A percentile compares a stretch with the other conserved stretches of the same genome.
These are phyloP conservation scores for Pyrus bretschneideri DNA, from an alignment of 306 rosid species.

Conservation along the genomic window DNA sequence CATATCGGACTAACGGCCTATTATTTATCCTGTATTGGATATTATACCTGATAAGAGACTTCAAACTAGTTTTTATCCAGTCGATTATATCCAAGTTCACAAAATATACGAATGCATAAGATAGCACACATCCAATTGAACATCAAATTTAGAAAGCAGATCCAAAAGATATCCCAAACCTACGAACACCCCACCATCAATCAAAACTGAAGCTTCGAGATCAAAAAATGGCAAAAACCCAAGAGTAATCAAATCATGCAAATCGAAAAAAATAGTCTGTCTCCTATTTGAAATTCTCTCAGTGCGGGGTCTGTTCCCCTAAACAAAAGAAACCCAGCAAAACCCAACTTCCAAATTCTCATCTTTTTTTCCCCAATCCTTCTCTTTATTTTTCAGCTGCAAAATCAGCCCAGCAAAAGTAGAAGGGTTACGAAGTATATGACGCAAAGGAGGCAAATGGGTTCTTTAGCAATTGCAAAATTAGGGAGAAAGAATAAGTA, in stretches of 20 bases:
- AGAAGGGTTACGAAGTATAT: background rate
- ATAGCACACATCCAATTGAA: background rate
- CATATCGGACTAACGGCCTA: too few relatives aligned
- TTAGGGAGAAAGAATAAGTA: too few relatives aligned
- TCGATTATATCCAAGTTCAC: too few relatives aligned
- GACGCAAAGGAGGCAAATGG: background rate
- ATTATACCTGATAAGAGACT: too few relatives aligned
- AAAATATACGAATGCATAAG: too few relatives aligned
- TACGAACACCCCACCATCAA: conserved; percentile 1
- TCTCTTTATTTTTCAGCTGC: background rate
- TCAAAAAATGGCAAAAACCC: background rate
- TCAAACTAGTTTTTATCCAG: too few relatives aligned
- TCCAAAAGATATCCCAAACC: conserved; percentile 8
- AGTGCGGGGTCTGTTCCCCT: conserved; percentile 43
- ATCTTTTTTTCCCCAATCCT: conserved; percentile 11
- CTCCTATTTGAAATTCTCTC: conserved; percentile 81
- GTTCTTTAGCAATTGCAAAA: background rate
- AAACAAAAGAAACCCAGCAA: conserved; percentile 30
- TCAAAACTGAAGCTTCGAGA: conserved; percentile 10
- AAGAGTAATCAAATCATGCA: conserved; percentile 1
- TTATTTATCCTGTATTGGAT: too few relatives aligned
- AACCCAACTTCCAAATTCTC: conserved; percentile 17
- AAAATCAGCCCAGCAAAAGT: background rate
- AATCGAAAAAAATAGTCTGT: background rate
- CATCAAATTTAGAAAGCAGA: background rate